phyloP scores from a whole-genome alignment of 2,329 filamentous ascomycete species.

The Bipolaris bicolor region DNA sequence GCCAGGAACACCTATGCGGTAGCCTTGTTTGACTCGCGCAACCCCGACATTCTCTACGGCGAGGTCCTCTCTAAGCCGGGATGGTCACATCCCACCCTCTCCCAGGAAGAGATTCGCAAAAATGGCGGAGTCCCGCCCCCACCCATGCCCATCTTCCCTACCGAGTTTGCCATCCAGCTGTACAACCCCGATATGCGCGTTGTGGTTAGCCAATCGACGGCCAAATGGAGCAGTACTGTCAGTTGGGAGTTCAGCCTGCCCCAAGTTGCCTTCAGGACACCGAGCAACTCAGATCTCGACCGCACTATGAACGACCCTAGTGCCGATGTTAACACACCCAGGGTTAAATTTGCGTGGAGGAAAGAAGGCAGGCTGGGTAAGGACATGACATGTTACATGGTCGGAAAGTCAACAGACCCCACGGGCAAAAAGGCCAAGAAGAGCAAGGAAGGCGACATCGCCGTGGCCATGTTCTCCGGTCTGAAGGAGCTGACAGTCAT shows the following conservation, averaged over 20 bases:
- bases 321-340: slow-evolving; percentile 63
- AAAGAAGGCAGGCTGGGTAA: slow-evolving; percentile 84
- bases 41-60: slow-evolving; percentile 80
- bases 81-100: slow-evolving; percentile 83
- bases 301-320: slow-evolving; percentile 69
- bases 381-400: slow-evolving; percentile 87
- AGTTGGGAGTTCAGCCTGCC: slow-evolving; percentile 95
- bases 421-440: slow-evolving; percentile 69
- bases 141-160: slow-evolving; percentile 75
- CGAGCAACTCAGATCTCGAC: slow-evolving; percentile 80
- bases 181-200: slow-evolving; percentile 93
- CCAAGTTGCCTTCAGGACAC: slow-evolving; percentile 79
- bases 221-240: slow-evolving; percentile 79
- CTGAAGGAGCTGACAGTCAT: slow-evolving; percentile 84
- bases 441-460: slow-evolving; percentile 92
- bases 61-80: slow-evolving; percentile 85
- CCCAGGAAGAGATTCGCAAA: slow-evolving; percentile 76
- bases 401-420: slow-evolving; percentile 71
- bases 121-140: slow-evolving; percentile 69
- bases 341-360: slow-evolving; percentile 86
- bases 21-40: slow-evolving; percentile 82
- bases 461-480: slow-evolving; percentile 79
- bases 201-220: slow-evolving; percentile 70
- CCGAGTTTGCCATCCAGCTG: slow-evolving; percentile 81
- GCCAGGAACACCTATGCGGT: slow-evolving; percentile 85